Conservation (phyloP, 768 basidiomycete genomes). For the Pleurotus giganteus region DNA sequence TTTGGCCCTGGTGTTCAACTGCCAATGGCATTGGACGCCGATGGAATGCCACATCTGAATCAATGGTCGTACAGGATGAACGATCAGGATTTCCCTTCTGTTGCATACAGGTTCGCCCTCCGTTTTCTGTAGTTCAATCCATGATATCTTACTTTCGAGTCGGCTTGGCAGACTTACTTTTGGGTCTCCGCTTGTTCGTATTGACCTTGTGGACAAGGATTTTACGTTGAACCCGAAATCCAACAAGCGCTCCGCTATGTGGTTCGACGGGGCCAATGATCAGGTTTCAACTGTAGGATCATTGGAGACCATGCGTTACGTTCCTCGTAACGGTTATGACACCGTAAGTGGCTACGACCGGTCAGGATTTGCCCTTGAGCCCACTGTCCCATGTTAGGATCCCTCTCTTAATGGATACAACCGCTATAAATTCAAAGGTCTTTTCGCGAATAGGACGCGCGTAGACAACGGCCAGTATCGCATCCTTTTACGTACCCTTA, state of each 20-base stretch:
- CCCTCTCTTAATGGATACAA: slow-evolving; percentile 5
- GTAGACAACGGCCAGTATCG: slow-evolving; percentile 4
- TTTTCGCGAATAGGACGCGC: slow-evolving; percentile 4
- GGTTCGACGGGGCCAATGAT: slow-evolving; percentile 14
- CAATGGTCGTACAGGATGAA: slow-evolving; percentile 32
- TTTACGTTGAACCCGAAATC: slow-evolving; percentile 20
- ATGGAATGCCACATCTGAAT: slow-evolving; percentile 25
- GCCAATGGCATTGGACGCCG: slow-evolving; percentile 27
- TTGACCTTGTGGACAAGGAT: slow-evolving; percentile 31
- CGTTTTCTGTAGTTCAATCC: not conserved
- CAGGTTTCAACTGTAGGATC: slow-evolving; percentile 15
- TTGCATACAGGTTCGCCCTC: slow-evolving; percentile 18
- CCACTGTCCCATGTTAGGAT: not conserved
- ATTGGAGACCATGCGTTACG: slow-evolving; percentile 13
- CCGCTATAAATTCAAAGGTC: slow-evolving; percentile 1
- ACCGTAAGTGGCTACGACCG: not conserved
- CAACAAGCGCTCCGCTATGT: slow-evolving; percentile 13
- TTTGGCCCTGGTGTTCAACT: slow-evolving; percentile 26
- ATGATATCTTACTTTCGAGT: slow-evolving; percentile 13
- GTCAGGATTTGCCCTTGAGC: not conserved
- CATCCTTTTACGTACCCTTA: not conserved
- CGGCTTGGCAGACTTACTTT: slow-evolving; percentile 18
- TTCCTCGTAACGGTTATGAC: slow-evolving; percentile 14
- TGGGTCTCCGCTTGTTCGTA: slow-evolving; percentile 26
- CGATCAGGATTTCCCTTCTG: slow-evolving; percentile 24